Base-by-base conservation (phyloP, 75 land plant genomes). In the Adiantum capillusveneris region DNA sequence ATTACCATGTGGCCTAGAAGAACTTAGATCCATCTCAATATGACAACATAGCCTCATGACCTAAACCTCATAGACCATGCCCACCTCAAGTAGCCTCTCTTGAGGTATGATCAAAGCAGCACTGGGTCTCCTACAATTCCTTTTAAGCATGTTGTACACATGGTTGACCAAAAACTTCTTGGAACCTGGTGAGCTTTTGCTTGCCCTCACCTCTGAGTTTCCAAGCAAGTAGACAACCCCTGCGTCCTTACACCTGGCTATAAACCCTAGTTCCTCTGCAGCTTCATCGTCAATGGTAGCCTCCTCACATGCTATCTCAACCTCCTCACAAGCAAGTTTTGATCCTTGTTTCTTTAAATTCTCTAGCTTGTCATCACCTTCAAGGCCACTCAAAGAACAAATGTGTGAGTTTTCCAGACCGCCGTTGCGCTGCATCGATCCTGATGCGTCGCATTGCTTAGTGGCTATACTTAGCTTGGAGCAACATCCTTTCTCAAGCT, bases 221-320 rank as follows among this genome's bases (percentile, higher is more conserved):
- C 86, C 94, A 11, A 88, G 51, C 11, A 84, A 28, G 64, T 85
- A 81, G 17, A 78, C 83, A 29, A 89, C 84, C 0, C 89, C 86
- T 0, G 43, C 46, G 31, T 46, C 29, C 58, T 67, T 29, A 22
- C 52, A 61, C 46, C 50, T 52, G 43, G 29, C 54, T 57, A 75
- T 11, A 6, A 53, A 60, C 2, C 31, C 41, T 19, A 68, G 28
- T 3, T 45, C 63, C 18, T 53, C 53, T 19, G 19, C 65, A 9
- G 25, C 56, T 0, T 25, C 0, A 1, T 0, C 0, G 16, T n/a
- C 1, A 6, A 6, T 45, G 30, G 0, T 37, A 0, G 16, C 3
- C 1, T 25, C 1, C 7, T 6, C 29, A 26, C 19, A 2, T 36
- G 44, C 25, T 9, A 19, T 2, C 13, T 22, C 11, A 22, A 17